These are phyloP conservation scores for Exophiala spinifera DNA, from an alignment of 2,329 filamentous ascomycete genomes.

Conservation along the genomic window DNA sequence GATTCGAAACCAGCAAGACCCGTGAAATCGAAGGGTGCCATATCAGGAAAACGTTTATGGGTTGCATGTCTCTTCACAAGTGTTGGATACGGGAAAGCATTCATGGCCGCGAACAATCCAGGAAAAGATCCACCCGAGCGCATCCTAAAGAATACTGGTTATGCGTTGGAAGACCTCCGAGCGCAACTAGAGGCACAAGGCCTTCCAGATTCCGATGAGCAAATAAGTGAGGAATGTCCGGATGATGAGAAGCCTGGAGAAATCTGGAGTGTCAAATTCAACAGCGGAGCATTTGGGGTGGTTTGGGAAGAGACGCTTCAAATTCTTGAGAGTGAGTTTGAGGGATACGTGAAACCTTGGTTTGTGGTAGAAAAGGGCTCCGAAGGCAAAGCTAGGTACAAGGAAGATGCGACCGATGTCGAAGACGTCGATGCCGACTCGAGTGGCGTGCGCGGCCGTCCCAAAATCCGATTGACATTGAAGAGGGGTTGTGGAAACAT, in stretches of 20 bases:
- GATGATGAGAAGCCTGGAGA: conserved; percentile 30
- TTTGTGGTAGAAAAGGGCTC: conserved; percentile 8
- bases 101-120: conserved; percentile 30
- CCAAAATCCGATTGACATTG: neutral
- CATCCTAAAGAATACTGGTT: conserved; percentile 50
- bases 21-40: conserved; percentile 1
- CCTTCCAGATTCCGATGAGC: conserved; percentile 11
- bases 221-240: conserved; percentile 3
- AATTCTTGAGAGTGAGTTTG: conserved; percentile 39
- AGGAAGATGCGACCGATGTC: neutral
- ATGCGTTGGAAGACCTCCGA: conserved; percentile 50
- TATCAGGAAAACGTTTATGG: conserved; percentile 44
- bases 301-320: conserved; percentile 51
- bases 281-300: conserved; percentile 56
- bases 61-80: conserved; percentile 61
- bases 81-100: conserved; percentile 44
- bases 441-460: neutral
- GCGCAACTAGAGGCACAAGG: conserved; percentile 37
- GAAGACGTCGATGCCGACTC: neutral
- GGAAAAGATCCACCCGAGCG: conserved; percentile 37
- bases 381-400: neutral
- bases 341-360: conserved; percentile 18
- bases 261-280: conserved; percentile 55
- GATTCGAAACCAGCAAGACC: neutral
- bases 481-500: neutral